Evolutionary conservation across 1,284 basidiomycete genomes (phyloP).

Genomic region (Microbotryum silenes-acaulis): DNA sequence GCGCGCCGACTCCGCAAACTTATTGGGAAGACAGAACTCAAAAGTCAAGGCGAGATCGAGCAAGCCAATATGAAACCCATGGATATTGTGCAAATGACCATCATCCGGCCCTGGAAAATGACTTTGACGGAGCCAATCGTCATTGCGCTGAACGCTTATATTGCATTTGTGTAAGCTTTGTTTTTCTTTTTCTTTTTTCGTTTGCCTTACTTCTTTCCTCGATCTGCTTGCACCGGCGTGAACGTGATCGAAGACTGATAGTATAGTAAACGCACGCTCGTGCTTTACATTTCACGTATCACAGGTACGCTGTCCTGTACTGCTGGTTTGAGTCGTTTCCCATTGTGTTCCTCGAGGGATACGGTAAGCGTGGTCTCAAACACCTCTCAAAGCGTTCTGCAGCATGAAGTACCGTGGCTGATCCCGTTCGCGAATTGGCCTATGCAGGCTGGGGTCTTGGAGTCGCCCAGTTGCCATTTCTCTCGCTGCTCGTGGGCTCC

Average conservation of each 20-base stretch:
- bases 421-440: no score
- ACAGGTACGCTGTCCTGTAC: slow-evolving; percentile 10
- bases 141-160: slow-evolving; percentile 28
- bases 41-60: slow-evolving; percentile 35
- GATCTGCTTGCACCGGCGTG: no score
- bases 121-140: slow-evolving; percentile 38
- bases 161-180: slow-evolving; percentile 2
- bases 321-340: slow-evolving; percentile 16
- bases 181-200: no score
- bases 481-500: slow-evolving; percentile 35
- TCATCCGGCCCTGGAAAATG: slow-evolving; percentile 33
- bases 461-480: slow-evolving; percentile 33
- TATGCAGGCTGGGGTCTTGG: slow-evolving; percentile 28
- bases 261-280: no score
- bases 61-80: slow-evolving; percentile 9
- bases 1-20: slow-evolving; percentile 39
- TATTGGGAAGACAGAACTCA: slow-evolving; percentile 40
- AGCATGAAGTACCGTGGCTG: no score
- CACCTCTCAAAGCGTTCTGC: no score
- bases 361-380: no score
- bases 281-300: no score
- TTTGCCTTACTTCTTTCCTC: no score
- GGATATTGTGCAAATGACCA: slow-evolving; percentile 9
- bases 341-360: slow-evolving; percentile 2
- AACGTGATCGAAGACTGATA: no score